Base-by-base conservation (phyloP, 768 basidiomycete genomes). In the Coprinellus aureogranulatus region DNA sequence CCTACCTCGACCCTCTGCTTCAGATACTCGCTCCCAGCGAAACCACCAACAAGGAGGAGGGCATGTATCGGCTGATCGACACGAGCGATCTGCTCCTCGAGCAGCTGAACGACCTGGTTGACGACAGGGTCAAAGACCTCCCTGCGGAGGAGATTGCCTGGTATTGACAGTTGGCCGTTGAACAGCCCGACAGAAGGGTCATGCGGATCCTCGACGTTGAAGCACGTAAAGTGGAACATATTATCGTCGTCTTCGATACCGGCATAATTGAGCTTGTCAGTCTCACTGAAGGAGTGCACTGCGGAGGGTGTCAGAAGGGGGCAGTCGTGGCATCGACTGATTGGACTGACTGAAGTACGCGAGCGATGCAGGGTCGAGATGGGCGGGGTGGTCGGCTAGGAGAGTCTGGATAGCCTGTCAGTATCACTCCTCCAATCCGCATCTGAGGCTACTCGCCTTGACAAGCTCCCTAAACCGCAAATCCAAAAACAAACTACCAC, bases 41-140 rank as follows among this genome's bases (percentile, higher is more conserved):
- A 95, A 54, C 92, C 92, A 72, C 92, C 92, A 68, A 95, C 92
- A 65, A 94, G 84, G 62, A 95, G 82, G 52, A 95, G 74, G 9
- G 92, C 92, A 77, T 94, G 85, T 67, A 94, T 83, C 46, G 76
- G 77, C 66, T 89, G 87, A 67, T 88, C 81, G 52, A 88, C 78
- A 68, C 79, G 83, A 60, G 74, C 74, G 51, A 85, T 75, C 71
- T 93, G 92, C 22, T 87, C 86, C 64, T 92, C 89, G 63, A 94
- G 85, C 64, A 93, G 79, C 23, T 84, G 81, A 25, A 94, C 72
- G 30, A 92, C 91, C 88, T 92, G 81, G 60, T 82, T 81, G 34
- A 95, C 84, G 37, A 94, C 87, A 26, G 93, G 92, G 71, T 93
- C 92, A 63, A 94, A 95, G n/a, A 94, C 92, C 68, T 92, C 88